Conservation (phyloP, 2,329 filamentous ascomycete genomes). For the Xylariales sp. region DNA sequence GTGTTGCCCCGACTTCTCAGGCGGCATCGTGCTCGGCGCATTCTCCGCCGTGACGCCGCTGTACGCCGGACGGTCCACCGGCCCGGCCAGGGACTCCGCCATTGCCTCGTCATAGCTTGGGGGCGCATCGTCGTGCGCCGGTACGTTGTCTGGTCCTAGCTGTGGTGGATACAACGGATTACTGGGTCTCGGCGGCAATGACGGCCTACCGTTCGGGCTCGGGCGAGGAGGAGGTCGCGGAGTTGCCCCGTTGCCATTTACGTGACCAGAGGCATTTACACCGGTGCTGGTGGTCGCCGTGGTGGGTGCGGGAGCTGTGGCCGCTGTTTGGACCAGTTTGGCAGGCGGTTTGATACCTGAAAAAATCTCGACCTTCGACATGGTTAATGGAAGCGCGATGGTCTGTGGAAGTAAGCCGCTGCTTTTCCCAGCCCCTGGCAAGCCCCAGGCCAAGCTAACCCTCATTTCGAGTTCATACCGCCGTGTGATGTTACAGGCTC, state of each 20-base stretch:
- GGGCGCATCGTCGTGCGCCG: constrained; percentile 78
- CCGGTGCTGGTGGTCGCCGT: constrained; percentile 45
- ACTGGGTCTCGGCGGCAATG: constrained; percentile 42
- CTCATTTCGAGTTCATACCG: constrained; percentile 86
- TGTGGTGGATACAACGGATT: constrained; percentile 71
- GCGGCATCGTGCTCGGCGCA: constrained; percentile 60
- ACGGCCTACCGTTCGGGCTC: constrained; percentile 35
- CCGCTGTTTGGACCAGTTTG: constrained; percentile 70
- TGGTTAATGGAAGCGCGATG: constrained; percentile 80
- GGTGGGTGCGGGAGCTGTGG: constrained; percentile 41
- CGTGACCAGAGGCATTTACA: constrained; percentile 27
- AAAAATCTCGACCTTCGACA: constrained; percentile 80
- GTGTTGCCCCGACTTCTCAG: constrained; percentile 43
- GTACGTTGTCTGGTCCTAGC: constrained; percentile 58
- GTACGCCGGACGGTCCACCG: constrained; percentile 74
- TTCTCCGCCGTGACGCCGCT: constrained; percentile 72
- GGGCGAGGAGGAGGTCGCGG: constrained; percentile 57
- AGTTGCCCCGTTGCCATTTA: constrained; percentile 29
- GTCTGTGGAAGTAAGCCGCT: constrained; percentile 67
- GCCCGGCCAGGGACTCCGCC: constrained; percentile 76
- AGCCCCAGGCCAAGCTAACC: constrained; percentile 80
- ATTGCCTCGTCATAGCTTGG: constrained; percentile 96
- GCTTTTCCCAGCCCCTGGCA: constrained; percentile 26
- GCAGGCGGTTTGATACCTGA: constrained; percentile 87
- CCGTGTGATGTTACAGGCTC: constrained; percentile 86